These are phyloP conservation scores for Escallonia rubra DNA, from an alignment of 129 eudicot genomes.

Conservation along the genomic window DNA sequence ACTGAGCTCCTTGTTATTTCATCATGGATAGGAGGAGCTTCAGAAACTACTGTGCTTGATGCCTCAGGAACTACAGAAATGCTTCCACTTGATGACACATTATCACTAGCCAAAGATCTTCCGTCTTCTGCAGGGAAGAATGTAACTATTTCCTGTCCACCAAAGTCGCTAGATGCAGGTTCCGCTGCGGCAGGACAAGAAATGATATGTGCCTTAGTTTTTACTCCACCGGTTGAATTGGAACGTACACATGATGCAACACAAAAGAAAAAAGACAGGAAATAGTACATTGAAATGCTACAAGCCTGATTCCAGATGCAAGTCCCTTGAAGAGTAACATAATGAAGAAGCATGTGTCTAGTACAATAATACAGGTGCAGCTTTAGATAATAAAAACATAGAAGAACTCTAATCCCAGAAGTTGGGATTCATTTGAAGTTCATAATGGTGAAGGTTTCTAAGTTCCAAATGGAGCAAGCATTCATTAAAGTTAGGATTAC, in stretches of 20 bases:
- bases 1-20: constrained; percentile 32
- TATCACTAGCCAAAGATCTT: constrained; percentile 21
- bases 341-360: too few relatives aligned
- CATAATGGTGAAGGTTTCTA: too few relatives aligned
- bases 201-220: not conserved
- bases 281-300: too few relatives aligned
- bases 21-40: constrained; percentile 37
- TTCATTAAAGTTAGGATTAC: too few relatives aligned
- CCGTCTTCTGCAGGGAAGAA: constrained; percentile 31
- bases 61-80: constrained; percentile 27
- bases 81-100: constrained; percentile 24
- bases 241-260: too few relatives aligned
- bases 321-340: too few relatives aligned
- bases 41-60: constrained; percentile 14
- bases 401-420: not conserved
- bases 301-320: too few relatives aligned
- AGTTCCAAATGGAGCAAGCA: too few relatives aligned
- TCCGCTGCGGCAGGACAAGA: constrained; percentile 17
- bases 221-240: too few relatives aligned
- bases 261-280: too few relatives aligned
- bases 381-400: too few relatives aligned
- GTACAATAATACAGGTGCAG: too few relatives aligned
- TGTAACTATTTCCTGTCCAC: constrained; percentile 37
- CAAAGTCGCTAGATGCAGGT: constrained; percentile 21
- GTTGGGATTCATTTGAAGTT: not conserved